Conservation (phyloP, 208 protist species). For the Crithidia bombi region DNA sequence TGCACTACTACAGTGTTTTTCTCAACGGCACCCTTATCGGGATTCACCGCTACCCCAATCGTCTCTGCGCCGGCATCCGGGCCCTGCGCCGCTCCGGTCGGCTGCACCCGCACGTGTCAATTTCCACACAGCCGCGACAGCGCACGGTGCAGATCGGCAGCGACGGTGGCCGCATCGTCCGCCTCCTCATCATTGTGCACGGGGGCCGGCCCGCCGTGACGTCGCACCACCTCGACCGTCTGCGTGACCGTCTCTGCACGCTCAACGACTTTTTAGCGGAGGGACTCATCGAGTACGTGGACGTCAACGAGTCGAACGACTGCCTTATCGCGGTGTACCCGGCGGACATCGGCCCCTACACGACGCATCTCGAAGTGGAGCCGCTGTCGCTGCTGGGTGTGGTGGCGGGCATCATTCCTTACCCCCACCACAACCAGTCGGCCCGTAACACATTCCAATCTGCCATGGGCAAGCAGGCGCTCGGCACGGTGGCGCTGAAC, state of each 20-base stretch:
- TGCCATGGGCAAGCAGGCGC: constrained; percentile 99
- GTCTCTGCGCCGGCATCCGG: constrained; percentile 77
- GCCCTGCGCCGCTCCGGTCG: constrained; percentile 73
- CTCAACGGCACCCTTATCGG: constrained; percentile 86
- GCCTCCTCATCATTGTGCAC: constrained; percentile 78
- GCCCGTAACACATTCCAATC: constrained; percentile 99
- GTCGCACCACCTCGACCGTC: constrained; percentile 56
- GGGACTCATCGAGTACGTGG: constrained; percentile 98
- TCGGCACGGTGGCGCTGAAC: constrained; percentile 96
- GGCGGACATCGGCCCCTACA: constrained; percentile 83
- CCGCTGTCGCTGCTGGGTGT: constrained; percentile 91
- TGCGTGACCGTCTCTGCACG: constrained; percentile 55
- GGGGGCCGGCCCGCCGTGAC: constrained; percentile 68
- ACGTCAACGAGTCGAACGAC: constrained; percentile 99
- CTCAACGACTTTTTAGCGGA: constrained; percentile 92
- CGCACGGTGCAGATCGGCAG: constrained; percentile 83
- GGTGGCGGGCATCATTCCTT: constrained; percentile 98
- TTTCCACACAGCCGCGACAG: constrained; percentile 76
- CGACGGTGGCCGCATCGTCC: constrained; percentile 87
- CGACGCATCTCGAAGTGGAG: constrained; percentile 94
- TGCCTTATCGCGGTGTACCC: constrained; percentile 96
- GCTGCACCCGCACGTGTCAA: constrained; percentile 88
- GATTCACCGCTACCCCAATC: constrained; percentile 86
- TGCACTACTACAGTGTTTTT: constrained; percentile 81
- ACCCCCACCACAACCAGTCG: constrained; percentile 99